Evolutionary conservation across 1,139 yeast species (phyloP).

Genomic region (Ogataea hybrid): DNA sequence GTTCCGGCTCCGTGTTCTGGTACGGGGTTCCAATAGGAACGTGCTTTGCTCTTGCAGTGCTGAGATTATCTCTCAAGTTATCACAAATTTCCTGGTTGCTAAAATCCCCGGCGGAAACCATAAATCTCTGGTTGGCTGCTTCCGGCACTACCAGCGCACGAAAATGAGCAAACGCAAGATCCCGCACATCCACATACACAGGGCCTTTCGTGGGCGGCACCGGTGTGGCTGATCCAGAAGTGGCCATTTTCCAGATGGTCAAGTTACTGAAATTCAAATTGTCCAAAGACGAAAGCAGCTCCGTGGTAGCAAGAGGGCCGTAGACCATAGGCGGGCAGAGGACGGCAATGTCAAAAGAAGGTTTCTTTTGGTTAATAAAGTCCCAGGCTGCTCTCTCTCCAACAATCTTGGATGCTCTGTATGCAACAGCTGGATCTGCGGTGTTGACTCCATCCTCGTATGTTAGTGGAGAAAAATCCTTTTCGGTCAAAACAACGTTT

Average conservation of each 20-base stretch:
- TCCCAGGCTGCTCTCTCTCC: no score
- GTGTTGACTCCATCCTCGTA: conserved; percentile 16
- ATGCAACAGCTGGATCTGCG: no score
- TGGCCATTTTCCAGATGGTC: conserved; percentile 16
- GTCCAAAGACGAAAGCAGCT: conserved; percentile 15
- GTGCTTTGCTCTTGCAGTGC: conserved; percentile 8
- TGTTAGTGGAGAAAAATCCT: conserved; percentile 18
- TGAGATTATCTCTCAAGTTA: conserved; percentile 21
- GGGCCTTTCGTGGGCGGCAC: conserved; percentile 28
- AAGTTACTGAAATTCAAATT: conserved; percentile 16
- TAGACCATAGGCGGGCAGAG: no score
- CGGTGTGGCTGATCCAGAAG: conserved; percentile 6
- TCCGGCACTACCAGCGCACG: conserved; percentile 19
- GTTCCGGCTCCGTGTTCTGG: conserved; percentile 26
- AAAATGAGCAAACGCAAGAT: conserved; percentile 27
- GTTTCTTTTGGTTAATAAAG: no score
- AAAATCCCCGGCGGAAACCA: conserved; percentile 26
- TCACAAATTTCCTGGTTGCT: conserved; percentile 34
- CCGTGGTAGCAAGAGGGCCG: conserved; percentile 43
- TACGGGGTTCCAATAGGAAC: conserved; percentile 31
- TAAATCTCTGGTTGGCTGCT: conserved; percentile 20
- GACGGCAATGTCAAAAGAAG: no score
- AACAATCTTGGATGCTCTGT: no score
- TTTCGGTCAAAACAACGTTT: conserved; percentile 14
- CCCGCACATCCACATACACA: conserved; percentile 30